Conservation (phyloP, 2,329 filamentous ascomycete genomes). For the Cladobotryum mycophilum region DNA sequence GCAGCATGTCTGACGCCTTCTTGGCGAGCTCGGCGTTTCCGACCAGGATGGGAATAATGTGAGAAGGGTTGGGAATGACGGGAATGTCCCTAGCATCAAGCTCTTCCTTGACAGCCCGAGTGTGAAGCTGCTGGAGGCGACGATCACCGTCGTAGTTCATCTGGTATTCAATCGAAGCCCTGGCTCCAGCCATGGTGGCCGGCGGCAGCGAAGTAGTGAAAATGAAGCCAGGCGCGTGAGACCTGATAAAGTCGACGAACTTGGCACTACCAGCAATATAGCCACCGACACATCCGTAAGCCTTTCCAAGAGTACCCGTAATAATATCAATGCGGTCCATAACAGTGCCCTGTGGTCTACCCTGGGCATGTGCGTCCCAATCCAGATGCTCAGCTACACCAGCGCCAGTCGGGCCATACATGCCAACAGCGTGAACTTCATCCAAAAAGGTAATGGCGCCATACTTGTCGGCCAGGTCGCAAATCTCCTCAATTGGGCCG, state of each 20-base stretch:
- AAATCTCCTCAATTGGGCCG: conserved; percentile 91
- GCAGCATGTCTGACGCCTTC: conserved; percentile 82
- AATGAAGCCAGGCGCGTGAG: conserved; percentile 93
- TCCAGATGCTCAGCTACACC: conserved; percentile 97
- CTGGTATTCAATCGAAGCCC: conserved; percentile 90
- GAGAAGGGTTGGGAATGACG: conserved; percentile 94
- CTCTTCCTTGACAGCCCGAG: conserved; percentile 84
- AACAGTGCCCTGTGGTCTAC: conserved; percentile 70
- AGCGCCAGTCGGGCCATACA: conserved; percentile 94
- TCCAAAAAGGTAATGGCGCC: conserved; percentile 96
- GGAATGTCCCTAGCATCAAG: conserved; percentile 77
- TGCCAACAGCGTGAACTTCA: conserved; percentile 97
- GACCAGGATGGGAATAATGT: conserved; percentile 91
- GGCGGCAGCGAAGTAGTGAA: conserved; percentile 97
- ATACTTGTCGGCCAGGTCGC: conserved; percentile 94
- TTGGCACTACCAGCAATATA: conserved; percentile 89
- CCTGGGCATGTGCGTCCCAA: conserved; percentile 75
- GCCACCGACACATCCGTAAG: conserved; percentile 93
- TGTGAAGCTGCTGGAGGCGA: conserved; percentile 90
- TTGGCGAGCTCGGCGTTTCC: conserved; percentile 92
- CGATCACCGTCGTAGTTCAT: conserved; percentile 79
- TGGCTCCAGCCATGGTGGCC: conserved; percentile 92
- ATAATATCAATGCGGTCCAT: conserved; percentile 98
- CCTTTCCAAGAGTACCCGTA: conserved; percentile 93
- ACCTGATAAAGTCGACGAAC: conserved; percentile 88